Base-by-base conservation (phyloP, 306 rosid genomes). In the Cucumis cinereus region DNA sequence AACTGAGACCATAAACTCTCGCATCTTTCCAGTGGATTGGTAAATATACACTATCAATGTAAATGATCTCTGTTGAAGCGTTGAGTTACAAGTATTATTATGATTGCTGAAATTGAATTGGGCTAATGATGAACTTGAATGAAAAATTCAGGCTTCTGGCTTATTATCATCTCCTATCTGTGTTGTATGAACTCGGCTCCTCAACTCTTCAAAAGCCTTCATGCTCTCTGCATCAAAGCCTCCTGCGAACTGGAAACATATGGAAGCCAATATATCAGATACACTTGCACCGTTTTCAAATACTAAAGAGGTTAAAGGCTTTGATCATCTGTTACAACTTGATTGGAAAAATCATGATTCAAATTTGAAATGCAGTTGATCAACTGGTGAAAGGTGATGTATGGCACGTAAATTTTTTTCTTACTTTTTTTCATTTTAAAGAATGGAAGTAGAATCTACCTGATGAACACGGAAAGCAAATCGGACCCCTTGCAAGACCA, bases 391-490 rank as follows among this genome's bases (percentile, higher is more conserved):
- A 38, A n/a, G 53, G 19, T 38, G 30, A 20, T 30, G 35, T 0
- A 30, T 66, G 73, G 53, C 53, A 20, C 8, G 13, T 45, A 40
- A 38, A 11, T 26, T 52, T 19, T 64, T 78, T 36, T 6, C 40
- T 5, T 2, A 12, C 52, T 15, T 10, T 55, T 55, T 74, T 71
- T 72, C 35, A 1, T 53, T 33, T 0, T 59, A 10, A 71, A 45
- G 75, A 45, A 17, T 2, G 24, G 50, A 6, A 16, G 59, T 30
- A 59, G 49, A 16, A 24, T 91, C 10, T 28, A 90, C 97, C 98
- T 93, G 97, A 83, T 93, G 98, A 76, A 93, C 89, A 11, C 93
- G 93, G 88, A 93, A 93, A 63, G 98, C 97, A 43, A 93, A 93
- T 26, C 96, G 96, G 38, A 93, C 98, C 19, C 98, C 98, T 82